phyloP scores from a whole-genome alignment of 108 stramenopile genomes.

The Nannochloropsis oceanica region DNA sequence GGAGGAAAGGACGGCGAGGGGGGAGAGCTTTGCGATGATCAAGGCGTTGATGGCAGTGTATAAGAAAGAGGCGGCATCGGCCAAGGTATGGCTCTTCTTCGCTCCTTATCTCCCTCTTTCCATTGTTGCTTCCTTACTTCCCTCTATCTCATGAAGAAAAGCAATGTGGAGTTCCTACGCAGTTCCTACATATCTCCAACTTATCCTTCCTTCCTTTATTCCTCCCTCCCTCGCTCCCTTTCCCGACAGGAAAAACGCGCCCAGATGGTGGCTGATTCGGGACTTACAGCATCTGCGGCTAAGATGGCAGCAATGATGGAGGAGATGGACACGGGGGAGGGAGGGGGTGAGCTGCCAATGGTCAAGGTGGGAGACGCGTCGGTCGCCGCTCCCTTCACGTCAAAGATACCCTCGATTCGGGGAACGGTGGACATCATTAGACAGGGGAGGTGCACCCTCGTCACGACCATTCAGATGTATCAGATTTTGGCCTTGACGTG shows the following conservation, averaged over 20 bases:
- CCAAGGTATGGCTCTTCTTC: too few species aligned
- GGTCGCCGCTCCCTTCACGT: conserved; percentile 90
- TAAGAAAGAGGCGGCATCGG: neutral
- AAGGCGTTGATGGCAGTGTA: conserved; percentile 8
- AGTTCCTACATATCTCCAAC: neutral
- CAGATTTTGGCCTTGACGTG: conserved; percentile 93
- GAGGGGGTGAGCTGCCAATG: conserved; percentile 52
- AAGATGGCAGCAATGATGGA: conserved; percentile 36
- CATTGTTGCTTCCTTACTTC: neutral
- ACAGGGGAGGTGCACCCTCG: conserved; percentile 75
- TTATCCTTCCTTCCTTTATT: too few species aligned
- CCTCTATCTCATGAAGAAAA: conserved; percentile 63
- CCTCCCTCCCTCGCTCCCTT: too few species aligned
- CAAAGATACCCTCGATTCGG: conserved; percentile 83
- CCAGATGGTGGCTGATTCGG: neutral
- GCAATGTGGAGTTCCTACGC: conserved; percentile 25
- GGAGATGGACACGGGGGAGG: conserved; percentile 36
- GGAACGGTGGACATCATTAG: conserved; percentile 90
- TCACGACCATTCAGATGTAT: conserved; percentile 46
- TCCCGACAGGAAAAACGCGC: neutral
- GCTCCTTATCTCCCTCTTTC: neutral
- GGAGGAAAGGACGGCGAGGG: conserved; percentile 23
- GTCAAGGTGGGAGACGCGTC: conserved; percentile 88
- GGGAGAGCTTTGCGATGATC: conserved; percentile 30
- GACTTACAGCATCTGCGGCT: conserved; percentile 24